A percentile compares a stretch with the other conserved stretches of the same genome.
Conservation (phyloP, 176 grass and related monocot genomes). For the Tuctoria greenei region DNA sequence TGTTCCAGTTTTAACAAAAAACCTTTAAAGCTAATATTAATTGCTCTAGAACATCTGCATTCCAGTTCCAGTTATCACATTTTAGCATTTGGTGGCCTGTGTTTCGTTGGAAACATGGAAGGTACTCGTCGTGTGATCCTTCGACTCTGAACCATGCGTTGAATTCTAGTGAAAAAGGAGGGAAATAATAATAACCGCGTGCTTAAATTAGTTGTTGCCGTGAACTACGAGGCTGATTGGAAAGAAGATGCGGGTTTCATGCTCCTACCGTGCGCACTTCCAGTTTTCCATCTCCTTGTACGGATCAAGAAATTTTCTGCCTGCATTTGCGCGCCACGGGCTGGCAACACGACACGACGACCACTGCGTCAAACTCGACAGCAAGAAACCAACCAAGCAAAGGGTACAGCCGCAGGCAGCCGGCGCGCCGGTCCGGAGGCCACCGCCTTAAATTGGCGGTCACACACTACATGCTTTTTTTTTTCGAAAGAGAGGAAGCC, state of each 20-base stretch:
- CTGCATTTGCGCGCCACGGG: not conserved
- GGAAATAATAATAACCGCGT: not conserved
- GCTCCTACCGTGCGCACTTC: not conserved
- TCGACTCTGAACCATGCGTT: not conserved
- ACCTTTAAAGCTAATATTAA: too few species aligned
- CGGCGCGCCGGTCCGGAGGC: too few species aligned
- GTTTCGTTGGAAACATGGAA: not conserved
- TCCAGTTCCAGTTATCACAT: not conserved
- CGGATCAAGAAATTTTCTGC: not conserved
- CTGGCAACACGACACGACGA: not conserved
- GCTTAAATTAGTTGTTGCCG: not conserved
- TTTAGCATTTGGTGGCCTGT: not conserved
- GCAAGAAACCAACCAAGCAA: not conserved
- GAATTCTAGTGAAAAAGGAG: not conserved
- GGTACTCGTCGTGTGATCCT: not conserved
- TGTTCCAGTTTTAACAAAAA: not conserved
- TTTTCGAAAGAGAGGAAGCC: too few species aligned
- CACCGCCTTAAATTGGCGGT: constrained; percentile 24
- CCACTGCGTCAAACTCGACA: not conserved
- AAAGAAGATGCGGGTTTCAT: not conserved
- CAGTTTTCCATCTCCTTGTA: constrained; percentile 18
- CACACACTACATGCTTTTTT: too few species aligned
- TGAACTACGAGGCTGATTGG: not conserved
- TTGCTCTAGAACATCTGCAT: not conserved
- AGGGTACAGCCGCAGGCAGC: not conserved